A percentile compares a stretch with the other conserved stretches of the same genome.
These are phyloP conservation scores for Lasiosphaeria hispida DNA, from an alignment of 495 filamentous ascomycete genomes.

Conservation along the genomic window DNA sequence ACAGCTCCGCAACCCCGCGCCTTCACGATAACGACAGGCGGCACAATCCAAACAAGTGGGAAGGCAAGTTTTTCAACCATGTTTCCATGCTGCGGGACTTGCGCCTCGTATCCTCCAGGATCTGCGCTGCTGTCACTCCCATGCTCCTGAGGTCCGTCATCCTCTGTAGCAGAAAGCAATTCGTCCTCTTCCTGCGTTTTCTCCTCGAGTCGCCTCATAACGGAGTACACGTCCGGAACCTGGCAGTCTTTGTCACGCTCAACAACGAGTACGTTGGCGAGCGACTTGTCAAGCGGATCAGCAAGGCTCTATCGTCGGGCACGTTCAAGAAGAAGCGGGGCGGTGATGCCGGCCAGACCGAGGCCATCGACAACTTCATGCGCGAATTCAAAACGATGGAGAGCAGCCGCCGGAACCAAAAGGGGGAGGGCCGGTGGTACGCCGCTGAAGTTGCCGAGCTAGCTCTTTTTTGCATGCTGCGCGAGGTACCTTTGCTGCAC, in stretches of 20 bases:
- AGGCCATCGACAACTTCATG: too few relatives aligned
- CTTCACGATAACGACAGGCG: neutral
- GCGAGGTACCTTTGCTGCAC: neutral
- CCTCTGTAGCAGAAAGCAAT: neutral
- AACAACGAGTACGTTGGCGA: neutral
- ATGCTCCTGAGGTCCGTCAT: neutral
- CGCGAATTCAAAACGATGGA: too few relatives aligned
- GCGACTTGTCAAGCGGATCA: neutral
- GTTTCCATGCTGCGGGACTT: neutral
- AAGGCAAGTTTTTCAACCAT: neutral
- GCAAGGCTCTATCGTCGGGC: neutral
- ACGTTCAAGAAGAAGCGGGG: neutral
- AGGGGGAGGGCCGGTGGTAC: neutral
- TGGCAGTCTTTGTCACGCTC: neutral
- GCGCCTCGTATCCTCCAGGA: neutral
- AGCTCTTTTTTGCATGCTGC: neutral
- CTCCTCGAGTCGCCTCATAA: neutral
- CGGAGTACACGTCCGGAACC: neutral
- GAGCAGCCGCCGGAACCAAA: too few relatives aligned
- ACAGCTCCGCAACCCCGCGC: neutral
- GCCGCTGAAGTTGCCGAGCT: neutral
- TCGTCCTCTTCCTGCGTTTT: neutral
- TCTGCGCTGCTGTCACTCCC: constrained; percentile 1
- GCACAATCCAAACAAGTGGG: neutral
- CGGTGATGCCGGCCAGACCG: too few relatives aligned